Evolutionary conservation across 2,329 filamentous ascomycete species (phyloP), one percentile per base, ranked within the genome.

Genomic region (Cladobotryum protrusum): DNA sequence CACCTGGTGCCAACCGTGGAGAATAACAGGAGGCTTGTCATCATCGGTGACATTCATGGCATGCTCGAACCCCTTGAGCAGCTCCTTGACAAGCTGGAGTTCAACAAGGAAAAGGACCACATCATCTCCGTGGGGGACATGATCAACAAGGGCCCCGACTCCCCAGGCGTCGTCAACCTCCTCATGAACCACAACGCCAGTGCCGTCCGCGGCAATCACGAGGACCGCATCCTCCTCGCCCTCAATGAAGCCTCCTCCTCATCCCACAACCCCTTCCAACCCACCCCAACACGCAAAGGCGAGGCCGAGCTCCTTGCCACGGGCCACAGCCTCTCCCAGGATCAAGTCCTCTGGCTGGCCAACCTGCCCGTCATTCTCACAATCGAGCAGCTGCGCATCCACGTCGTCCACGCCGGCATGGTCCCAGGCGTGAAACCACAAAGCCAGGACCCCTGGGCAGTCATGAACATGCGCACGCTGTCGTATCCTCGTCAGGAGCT

Each of bases 21-120:
- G 17, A 69, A 72, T 35, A 60, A 70, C 18, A 81, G 78, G 48
- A 75, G 90, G 15, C 72, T 99, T 19, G 73, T 97, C 33, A 75
- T 97, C 53, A 75, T 97, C 33, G 92, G 93, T 48, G 93, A 99
- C 69, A 89, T 97, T 13, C 92, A 97, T 70, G 93, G 93, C 44
- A 93, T 93, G 73, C 81, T 81, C 58, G 65, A 78, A 12, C 79
- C 89, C 54, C 75, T 89, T 63, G 69, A 75, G 64, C 63, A 74
- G 14, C 75, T 97, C 12, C 76, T 97, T 20, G 64, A 77, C 5
- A 83, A 88, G 61, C 71, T 86, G 18, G 64, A 74, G 14, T 92
- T 89, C 67, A 67, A 85, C 52, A 33, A 48, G 2, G 47, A 52
- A 13, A 57, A 24, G 2, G 92, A 95, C 65, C 87, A 92, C 62